Conservation (phyloP, 768 basidiomycete species). For the Leccinum disarticulatum region DNA sequence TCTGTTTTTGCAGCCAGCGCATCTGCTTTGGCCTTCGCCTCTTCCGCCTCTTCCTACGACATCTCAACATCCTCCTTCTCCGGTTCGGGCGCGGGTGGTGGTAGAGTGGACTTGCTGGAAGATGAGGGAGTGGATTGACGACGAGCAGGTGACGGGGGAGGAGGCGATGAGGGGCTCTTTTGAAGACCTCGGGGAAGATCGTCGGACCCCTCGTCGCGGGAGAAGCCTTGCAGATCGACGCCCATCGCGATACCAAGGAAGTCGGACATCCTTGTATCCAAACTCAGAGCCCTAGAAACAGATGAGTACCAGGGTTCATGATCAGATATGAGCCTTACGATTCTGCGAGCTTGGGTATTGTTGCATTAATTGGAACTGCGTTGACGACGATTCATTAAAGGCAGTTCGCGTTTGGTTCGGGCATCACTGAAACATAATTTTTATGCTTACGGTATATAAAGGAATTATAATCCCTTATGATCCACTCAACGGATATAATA, state of each 20-base stretch:
- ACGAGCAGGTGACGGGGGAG: constrained; percentile 25
- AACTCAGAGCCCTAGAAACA: constrained; percentile 48
- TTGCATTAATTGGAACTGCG: constrained; percentile 64
- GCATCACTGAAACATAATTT: no score
- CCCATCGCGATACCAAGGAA: constrained; percentile 93
- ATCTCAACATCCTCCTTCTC: constrained; percentile 60
- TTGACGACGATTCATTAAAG: background rate
- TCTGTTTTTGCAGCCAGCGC: constrained; percentile 79
- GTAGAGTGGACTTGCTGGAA: constrained; percentile 39
- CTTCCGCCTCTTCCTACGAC: constrained; percentile 64
- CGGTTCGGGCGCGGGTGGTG: constrained; percentile 38
- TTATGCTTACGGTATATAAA: no score
- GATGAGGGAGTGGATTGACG: constrained; percentile 38
- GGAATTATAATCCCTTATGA: no score
- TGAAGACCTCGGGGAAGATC: constrained; percentile 67
- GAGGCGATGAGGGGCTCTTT: constrained; percentile 22
- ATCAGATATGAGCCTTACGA: constrained; percentile 36
- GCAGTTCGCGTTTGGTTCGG: background rate
- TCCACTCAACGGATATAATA: no score
- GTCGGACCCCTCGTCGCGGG: constrained; percentile 80
- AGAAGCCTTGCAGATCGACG: constrained; percentile 85
- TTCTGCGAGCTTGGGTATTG: constrained; percentile 62
- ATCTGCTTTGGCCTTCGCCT: constrained; percentile 70
- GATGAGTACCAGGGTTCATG: constrained; percentile 7
- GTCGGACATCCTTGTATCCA: constrained; percentile 90